Conservation (phyloP, 371 early-diverging fungal species). For the Lichtheimia ornata region DNA sequence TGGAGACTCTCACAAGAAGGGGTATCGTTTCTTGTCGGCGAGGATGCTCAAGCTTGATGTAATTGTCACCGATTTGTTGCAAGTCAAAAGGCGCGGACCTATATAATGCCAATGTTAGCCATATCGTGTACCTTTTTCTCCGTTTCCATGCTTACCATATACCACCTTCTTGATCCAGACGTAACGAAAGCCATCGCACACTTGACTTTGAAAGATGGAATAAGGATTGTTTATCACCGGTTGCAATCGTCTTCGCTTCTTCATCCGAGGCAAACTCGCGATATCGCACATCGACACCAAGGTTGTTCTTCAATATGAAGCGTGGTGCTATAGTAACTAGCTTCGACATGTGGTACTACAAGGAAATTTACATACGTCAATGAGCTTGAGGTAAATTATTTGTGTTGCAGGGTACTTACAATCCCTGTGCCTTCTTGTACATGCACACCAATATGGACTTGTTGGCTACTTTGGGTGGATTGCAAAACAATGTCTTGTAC, state of each 20-base stretch:
- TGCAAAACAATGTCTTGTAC: slow-evolving; percentile 62
- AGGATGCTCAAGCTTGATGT: slow-evolving; percentile 68
- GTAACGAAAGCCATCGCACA: slow-evolving; percentile 56
- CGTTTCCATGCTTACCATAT: slow-evolving; percentile 46
- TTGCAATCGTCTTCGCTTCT: slow-evolving; percentile 24
- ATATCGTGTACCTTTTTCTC: neutral
- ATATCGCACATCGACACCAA: slow-evolving; percentile 57
- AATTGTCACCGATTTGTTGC: slow-evolving; percentile 82
- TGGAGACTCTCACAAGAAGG: slow-evolving; percentile 76
- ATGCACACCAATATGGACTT: slow-evolving; percentile 67
- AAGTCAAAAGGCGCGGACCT: slow-evolving; percentile 79
- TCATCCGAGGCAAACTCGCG: slow-evolving; percentile 48
- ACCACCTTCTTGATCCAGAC: slow-evolving; percentile 38
- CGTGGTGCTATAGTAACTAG: slow-evolving; percentile 82
- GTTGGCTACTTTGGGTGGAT: slow-evolving; percentile 23
- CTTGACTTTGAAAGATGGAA: slow-evolving; percentile 47
- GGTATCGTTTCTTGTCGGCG: slow-evolving; percentile 38
- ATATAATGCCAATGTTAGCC: neutral
- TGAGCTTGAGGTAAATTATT: slow-evolving; percentile 1
- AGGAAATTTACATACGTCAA: neutral
- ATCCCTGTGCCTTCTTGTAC: slow-evolving; percentile 68
- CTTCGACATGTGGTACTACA: slow-evolving; percentile 61
- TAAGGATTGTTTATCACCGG: slow-evolving; percentile 55
- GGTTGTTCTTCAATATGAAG: slow-evolving; percentile 81
- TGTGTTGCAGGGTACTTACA: slow-evolving; percentile 24